Evolutionary conservation across 257 asterid genomes (phyloP), one percentile per base, ranked within the genome.

Genomic region (Galeopsis tetrahit): DNA sequence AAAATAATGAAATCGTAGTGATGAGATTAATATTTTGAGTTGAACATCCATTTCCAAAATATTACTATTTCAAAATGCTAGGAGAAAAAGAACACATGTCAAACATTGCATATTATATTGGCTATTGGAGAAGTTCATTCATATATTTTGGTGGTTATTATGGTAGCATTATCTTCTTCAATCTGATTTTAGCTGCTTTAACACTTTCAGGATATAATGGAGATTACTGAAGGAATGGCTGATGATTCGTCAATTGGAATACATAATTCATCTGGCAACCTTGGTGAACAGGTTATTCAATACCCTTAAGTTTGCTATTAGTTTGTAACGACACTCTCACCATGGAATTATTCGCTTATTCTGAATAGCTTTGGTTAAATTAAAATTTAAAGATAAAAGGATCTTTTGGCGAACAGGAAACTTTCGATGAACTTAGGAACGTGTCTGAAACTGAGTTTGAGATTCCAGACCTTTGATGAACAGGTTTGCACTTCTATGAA

Each of bases 391-490:
- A 4, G 8, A 31, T 15, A 42, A 52, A 43, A 8, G 6, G n/a
- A 49, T 10, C 28, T 48, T 62, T 42, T 73, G 66, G 62, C 32
- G 74, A 36, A 56, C 84, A 79, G 86, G 84, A 81, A 48, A 57
- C 71, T 10, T 46, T 79, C 0, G 82, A 84, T 10, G 82, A 71
- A 38, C 76, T 81, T 11, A 79, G 78, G 7, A 79, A 76, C 53
- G 73, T 57, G 11, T 76, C 83, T 15, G 84, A 69, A 42, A 32
- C 81, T 2, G 79, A 76, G 65, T 79, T 81, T 4, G 81, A 78
- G 70, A 81, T 83, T 63, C 82, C 86, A 51, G 52, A 74, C 63
- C 71, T 77, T 74, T 34, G 81, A 69, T 33, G 81, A 71, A 66
- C 86, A 77, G 78, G 78, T 79, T 35, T 77, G 83, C 59, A 31